Evolutionary conservation across 768 basidiomycete genomes (phyloP).

Genomic region (Pisolithus tinctorius): DNA sequence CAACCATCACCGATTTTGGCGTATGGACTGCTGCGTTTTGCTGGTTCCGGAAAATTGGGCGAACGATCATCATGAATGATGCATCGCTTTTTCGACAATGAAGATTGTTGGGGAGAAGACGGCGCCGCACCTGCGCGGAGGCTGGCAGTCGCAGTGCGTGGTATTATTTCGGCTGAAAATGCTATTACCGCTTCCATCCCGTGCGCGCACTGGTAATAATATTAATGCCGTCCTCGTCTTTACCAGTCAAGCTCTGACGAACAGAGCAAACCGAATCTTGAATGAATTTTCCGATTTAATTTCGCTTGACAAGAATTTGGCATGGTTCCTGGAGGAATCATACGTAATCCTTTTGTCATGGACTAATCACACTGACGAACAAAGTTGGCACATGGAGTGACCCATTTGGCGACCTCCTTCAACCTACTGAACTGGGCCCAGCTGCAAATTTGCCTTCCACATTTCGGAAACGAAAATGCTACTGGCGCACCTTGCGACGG

Average conservation of each 20-base stretch:
- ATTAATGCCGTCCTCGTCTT: too few relatives aligned
- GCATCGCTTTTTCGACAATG: too few relatives aligned
- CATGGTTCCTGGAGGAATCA: neutral
- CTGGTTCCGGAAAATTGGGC: too few relatives aligned
- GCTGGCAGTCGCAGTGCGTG: too few relatives aligned
- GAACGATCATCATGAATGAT: too few relatives aligned
- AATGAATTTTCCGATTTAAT: neutral
- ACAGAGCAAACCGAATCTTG: neutral
- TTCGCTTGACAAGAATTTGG: neutral
- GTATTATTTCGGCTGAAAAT: too few relatives aligned
- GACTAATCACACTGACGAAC: neutral
- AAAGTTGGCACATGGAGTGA: neutral
- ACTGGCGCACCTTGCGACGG: neutral
- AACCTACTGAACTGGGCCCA: neutral
- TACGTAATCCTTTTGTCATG: neutral
- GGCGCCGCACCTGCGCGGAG: too few relatives aligned
- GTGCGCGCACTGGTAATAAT: neutral
- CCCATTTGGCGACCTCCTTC: neutral
- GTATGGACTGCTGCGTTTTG: too few relatives aligned
- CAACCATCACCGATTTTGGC: too few relatives aligned
- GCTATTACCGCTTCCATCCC: too few relatives aligned
- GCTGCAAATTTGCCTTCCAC: too few relatives aligned
- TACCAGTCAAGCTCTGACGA: neutral
- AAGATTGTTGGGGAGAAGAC: too few relatives aligned
- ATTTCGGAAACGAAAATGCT: neutral